Conservation (phyloP, 2,329 filamentous ascomycete species). For the Fusarium solani-melongenae region DNA sequence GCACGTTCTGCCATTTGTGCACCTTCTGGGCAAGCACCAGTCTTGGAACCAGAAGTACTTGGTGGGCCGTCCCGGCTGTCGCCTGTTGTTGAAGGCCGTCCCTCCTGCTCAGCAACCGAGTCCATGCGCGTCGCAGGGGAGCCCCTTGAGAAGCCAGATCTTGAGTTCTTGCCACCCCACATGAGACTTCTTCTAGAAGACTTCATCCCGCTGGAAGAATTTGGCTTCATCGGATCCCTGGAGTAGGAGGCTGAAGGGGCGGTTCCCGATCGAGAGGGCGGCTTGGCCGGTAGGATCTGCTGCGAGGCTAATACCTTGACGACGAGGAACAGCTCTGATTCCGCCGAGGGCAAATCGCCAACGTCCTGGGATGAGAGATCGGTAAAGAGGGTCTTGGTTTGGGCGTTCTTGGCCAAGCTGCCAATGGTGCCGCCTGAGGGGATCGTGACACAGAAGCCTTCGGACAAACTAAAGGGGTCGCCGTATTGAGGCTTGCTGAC, state of each 20-base stretch:
- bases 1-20: slow-evolving; percentile 61
- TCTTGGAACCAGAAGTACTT: slow-evolving; percentile 66
- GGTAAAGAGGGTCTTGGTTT: slow-evolving; percentile 86
- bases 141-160: slow-evolving; percentile 65
- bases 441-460: slow-evolving; percentile 84
- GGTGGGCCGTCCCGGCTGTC: slow-evolving; percentile 64
- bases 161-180: slow-evolving; percentile 72
- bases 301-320: slow-evolving; percentile 78
- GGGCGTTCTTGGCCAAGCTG: slow-evolving; percentile 71
- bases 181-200: slow-evolving; percentile 72
- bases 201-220: slow-evolving; percentile 62
- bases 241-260: slow-evolving; percentile 54
- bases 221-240: slow-evolving; percentile 60
- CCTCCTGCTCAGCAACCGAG: slow-evolving; percentile 64
- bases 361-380: slow-evolving; percentile 84
- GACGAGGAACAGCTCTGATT: slow-evolving; percentile 83
- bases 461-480: slow-evolving; percentile 76
- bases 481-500: slow-evolving; percentile 76
- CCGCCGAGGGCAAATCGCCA: slow-evolving; percentile 69
- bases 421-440: slow-evolving; percentile 78
- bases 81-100: slow-evolving; percentile 49
- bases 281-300: slow-evolving; percentile 58
- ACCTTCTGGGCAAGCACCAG: slow-evolving; percentile 33
- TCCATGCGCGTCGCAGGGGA: slow-evolving; percentile 63
- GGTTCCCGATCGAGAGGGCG: slow-evolving; percentile 63